phyloP scores from a whole-genome alignment of 441 rosid genomes.

The Gossypium davidsonii region DNA sequence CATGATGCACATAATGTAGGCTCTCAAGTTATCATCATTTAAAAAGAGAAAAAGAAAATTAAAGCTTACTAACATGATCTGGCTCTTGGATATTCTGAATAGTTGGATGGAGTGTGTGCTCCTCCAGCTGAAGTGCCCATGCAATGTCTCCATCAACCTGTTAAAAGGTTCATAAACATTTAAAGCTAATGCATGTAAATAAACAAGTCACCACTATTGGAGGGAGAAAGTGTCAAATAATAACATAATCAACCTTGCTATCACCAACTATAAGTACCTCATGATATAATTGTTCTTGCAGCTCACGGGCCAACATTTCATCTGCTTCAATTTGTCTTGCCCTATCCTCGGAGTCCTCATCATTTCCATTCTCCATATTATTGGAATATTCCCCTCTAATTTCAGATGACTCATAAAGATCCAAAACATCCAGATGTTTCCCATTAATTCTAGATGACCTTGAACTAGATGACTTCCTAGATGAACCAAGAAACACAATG shows the following conservation, averaged over 20 bases:
- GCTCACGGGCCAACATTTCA: slow-evolving; percentile 78
- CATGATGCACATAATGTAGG: background rate
- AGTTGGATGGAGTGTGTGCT: slow-evolving; percentile 26
- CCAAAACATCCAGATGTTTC: slow-evolving; percentile 32
- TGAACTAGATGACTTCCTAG: slow-evolving; percentile 50
- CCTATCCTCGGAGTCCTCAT: slow-evolving; percentile 41
- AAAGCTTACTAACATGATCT: slow-evolving; percentile 34
- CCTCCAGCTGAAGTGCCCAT: slow-evolving; percentile 57
- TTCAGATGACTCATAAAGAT: slow-evolving; percentile 41
- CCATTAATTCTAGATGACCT: slow-evolving; percentile 39
- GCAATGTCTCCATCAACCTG: slow-evolving; percentile 64
- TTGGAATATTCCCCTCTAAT: slow-evolving; percentile 21
- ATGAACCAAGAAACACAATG: slow-evolving; percentile 43
- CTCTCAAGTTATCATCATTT: background rate
- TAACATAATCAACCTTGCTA: slow-evolving; percentile 41
- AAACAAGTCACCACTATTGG: background rate
- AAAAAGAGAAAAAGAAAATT: background rate
- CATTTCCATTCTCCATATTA: slow-evolving; percentile 26
- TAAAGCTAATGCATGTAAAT: slow-evolving; percentile 16
- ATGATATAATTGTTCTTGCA: slow-evolving; percentile 79
- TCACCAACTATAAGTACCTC: slow-evolving; percentile 36
- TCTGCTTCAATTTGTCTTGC: slow-evolving; percentile 84
- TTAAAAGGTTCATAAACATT: slow-evolving; percentile 15
- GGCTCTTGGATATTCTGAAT: slow-evolving; percentile 22
- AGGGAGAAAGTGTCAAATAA: background rate